phyloP scores from a whole-genome alignment of 2,329 filamentous ascomycete genomes.

The Trichoderma koningii region DNA sequence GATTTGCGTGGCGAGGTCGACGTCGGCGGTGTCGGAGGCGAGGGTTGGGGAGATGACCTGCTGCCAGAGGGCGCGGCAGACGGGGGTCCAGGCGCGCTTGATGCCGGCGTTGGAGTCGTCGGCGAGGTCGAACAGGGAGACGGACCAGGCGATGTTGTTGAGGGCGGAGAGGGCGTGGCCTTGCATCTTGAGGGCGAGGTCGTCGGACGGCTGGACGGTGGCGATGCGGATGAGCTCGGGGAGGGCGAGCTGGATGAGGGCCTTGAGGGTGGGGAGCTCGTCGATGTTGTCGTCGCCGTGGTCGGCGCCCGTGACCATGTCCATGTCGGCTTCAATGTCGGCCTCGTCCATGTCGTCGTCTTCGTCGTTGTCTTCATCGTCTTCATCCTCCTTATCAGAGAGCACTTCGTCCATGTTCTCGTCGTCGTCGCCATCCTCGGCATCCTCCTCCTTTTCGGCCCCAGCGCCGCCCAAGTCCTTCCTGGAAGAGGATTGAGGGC shows the following conservation, averaged over 20 bases:
- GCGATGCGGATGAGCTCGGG: slow-evolving; percentile 52
- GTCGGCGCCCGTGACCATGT: slow-evolving; percentile 58
- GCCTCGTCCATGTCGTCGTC: slow-evolving; percentile 59
- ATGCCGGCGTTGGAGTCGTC: slow-evolving; percentile 56
- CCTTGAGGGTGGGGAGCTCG: slow-evolving; percentile 56
- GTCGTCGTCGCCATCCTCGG: slow-evolving; percentile 39
- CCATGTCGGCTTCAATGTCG: slow-evolving; percentile 65
- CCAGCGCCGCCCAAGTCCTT: slow-evolving; percentile 41
- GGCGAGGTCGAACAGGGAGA: slow-evolving; percentile 62
- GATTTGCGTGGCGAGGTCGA: slow-evolving; percentile 62
- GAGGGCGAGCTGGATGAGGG: slow-evolving; percentile 41
- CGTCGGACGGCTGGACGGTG: slow-evolving; percentile 44
- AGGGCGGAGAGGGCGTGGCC: slow-evolving; percentile 60
- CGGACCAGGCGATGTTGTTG: slow-evolving; percentile 69
- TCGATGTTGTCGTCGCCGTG: slow-evolving; percentile 49
- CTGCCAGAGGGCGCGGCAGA: slow-evolving; percentile 59
- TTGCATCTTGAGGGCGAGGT: slow-evolving; percentile 51
- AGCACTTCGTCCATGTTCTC: slow-evolving; percentile 43
- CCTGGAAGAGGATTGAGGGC: slow-evolving; percentile 36
- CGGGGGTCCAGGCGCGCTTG: slow-evolving; percentile 55
- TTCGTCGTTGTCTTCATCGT: slow-evolving; percentile 44
- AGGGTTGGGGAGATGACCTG: slow-evolving; percentile 59
- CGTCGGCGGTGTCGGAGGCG: slow-evolving; percentile 61
- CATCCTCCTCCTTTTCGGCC: slow-evolving; percentile 40
- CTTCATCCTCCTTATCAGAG: slow-evolving; percentile 40